Conservation (phyloP, 2,329 filamentous ascomycete species). For the Epichloe gansuensis region DNA sequence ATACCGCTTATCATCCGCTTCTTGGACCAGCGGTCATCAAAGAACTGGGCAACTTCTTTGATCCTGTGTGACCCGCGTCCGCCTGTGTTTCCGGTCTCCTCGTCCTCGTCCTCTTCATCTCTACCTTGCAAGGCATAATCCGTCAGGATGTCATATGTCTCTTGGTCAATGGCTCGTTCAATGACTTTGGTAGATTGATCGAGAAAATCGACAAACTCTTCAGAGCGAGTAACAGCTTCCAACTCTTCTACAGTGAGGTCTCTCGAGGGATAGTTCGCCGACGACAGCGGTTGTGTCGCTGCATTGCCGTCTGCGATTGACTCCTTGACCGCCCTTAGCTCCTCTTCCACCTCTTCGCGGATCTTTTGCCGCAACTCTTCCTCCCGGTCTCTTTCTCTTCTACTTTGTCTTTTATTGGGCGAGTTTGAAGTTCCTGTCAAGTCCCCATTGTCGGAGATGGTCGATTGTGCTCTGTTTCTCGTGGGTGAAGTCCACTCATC, state of each 20-base stretch:
- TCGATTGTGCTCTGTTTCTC: conserved; percentile 29
- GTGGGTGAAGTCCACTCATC: conserved; percentile 55
- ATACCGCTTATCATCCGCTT: conserved; percentile 95
- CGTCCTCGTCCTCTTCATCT: conserved; percentile 70
- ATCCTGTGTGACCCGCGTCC: conserved; percentile 63
- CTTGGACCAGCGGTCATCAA: conserved; percentile 90
- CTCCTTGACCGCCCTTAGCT: conserved; percentile 62
- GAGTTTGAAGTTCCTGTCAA: conserved; percentile 41
- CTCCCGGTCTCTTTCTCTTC: conserved; percentile 69
- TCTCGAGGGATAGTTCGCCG: conserved; percentile 61
- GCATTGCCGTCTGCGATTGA: conserved; percentile 34
- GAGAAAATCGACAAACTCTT: conserved; percentile 90
- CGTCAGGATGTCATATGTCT: conserved; percentile 82
- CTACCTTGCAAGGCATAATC: conserved; percentile 81
- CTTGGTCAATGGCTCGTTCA: conserved; percentile 85
- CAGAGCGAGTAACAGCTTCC: conserved; percentile 77
- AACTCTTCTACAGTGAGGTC: conserved; percentile 76
- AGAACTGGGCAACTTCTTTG: conserved; percentile 86
- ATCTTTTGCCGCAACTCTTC: conserved; percentile 81
- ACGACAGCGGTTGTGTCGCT: conserved; percentile 12
- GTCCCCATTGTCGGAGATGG: conserved; percentile 49
- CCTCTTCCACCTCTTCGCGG: conserved; percentile 83
- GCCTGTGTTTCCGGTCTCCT: conserved; percentile 56
- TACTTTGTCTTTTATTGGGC: conserved; percentile 62
- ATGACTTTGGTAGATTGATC: conserved; percentile 95